Conservation (phyloP, 805 yeast genomes). For the Ogataea wickerhamii region DNA sequence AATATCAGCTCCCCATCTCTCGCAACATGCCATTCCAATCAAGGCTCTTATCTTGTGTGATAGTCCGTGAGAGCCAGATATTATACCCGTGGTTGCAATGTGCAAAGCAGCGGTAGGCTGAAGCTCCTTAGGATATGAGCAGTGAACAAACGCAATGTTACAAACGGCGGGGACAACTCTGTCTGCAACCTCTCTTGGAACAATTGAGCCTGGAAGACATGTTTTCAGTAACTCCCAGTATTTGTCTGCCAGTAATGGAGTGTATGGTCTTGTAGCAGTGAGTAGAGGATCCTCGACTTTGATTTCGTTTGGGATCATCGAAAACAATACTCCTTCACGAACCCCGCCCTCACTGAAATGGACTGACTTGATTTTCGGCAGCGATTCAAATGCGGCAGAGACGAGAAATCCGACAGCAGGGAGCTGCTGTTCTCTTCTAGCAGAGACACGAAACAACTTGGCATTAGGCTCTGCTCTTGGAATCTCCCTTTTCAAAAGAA, state of each 20-base stretch:
- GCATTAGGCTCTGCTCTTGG: slow-evolving; percentile 38
- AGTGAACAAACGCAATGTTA: slow-evolving; percentile 71
- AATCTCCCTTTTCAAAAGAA: slow-evolving; percentile 45
- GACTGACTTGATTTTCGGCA: slow-evolving; percentile 58
- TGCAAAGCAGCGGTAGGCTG: slow-evolving; percentile 73
- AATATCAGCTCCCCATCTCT: slow-evolving; percentile 79
- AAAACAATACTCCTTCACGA: slow-evolving; percentile 69
- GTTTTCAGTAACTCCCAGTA: slow-evolving; percentile 51
- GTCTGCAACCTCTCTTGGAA: slow-evolving; percentile 54
- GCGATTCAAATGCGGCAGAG: slow-evolving; percentile 57
- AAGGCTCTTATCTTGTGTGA: slow-evolving; percentile 69
- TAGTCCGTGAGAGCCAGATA: slow-evolving; percentile 73
- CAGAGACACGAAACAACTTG: slow-evolving; percentile 61
- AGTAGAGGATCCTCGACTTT: slow-evolving; percentile 65
- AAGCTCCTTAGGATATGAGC: slow-evolving; percentile 71
- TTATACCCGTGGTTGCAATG: slow-evolving; percentile 69
- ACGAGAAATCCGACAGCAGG: slow-evolving; percentile 67
- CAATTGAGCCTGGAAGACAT: slow-evolving; percentile 51
- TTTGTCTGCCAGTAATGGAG: slow-evolving; percentile 58
- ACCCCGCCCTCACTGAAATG: slow-evolving; percentile 77
- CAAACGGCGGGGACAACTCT: slow-evolving; percentile 69
- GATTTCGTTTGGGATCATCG: slow-evolving; percentile 53
- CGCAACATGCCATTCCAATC: slow-evolving; percentile 70
- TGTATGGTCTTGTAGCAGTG: slow-evolving; percentile 68
- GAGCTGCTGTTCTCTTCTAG: slow-evolving; percentile 59